These are phyloP conservation scores for Alternaria brassicicola DNA, from an alignment of 2,329 filamentous ascomycete species.

Conservation along the genomic window DNA sequence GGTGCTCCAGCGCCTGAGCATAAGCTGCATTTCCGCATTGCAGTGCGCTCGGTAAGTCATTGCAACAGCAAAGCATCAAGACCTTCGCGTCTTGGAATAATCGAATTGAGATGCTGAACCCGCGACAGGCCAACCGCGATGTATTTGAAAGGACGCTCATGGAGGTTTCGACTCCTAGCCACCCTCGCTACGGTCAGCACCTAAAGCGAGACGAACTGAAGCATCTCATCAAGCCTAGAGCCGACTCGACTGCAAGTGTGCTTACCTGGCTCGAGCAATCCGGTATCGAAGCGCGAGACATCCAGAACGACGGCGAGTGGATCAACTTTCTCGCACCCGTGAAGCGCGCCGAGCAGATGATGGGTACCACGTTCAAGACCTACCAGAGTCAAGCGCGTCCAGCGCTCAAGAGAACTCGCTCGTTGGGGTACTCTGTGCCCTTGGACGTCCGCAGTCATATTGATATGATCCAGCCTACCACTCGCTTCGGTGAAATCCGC, in stretches of 20 bases:
- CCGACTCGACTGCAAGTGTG: constrained; percentile 57
- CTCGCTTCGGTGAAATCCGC: constrained; percentile 62
- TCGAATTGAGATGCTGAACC: constrained; percentile 18
- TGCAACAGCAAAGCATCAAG: neutral
- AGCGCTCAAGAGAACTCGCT: constrained; percentile 57
- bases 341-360: constrained; percentile 59
- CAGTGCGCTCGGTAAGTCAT: constrained; percentile 45
- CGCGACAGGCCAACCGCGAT: constrained; percentile 55
- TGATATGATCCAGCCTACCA: constrained; percentile 70
- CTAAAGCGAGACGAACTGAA: constrained; percentile 66
- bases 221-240: constrained; percentile 59
- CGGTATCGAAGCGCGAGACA: constrained; percentile 53
- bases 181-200: constrained; percentile 66
- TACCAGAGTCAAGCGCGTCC: constrained; percentile 58
- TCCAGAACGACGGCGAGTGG: constrained; percentile 65
- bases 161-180: constrained; percentile 66
- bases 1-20: constrained; percentile 39
- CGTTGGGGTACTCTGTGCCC: constrained; percentile 67
- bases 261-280: constrained; percentile 62
- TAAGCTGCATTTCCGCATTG: constrained; percentile 49
- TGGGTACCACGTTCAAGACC: constrained; percentile 64
- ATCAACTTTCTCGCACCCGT: constrained; percentile 63
- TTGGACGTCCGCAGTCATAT: constrained; percentile 60
- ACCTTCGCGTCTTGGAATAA: neutral
- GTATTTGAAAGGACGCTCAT: constrained; percentile 65